These are phyloP conservation scores for Avena insularis DNA, from an alignment of 176 grass and related monocot genomes.

Conservation along the genomic window DNA sequence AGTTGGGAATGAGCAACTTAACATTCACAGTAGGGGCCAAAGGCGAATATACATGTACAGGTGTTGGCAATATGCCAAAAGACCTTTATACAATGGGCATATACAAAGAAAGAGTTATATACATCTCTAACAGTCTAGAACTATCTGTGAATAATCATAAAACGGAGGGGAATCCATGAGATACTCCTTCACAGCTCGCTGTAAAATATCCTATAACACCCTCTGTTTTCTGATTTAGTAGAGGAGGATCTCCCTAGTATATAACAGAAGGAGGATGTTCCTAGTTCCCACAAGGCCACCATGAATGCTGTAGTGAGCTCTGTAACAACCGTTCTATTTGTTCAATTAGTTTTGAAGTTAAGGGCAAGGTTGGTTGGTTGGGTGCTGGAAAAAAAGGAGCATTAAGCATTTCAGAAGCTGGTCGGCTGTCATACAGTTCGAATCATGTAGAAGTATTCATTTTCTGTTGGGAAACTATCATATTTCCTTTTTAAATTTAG, in stretches of 20 bases:
- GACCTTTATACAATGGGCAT: too few relatives aligned
- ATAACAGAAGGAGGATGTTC: neutral
- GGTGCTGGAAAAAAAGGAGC: neutral
- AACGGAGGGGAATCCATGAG: neutral
- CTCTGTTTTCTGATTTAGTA: neutral
- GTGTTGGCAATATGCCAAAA: too few relatives aligned
- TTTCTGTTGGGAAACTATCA: neutral
- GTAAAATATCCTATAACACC: constrained; percentile 15
- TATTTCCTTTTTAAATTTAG: neutral
- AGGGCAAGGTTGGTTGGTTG: neutral
- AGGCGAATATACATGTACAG: too few relatives aligned
- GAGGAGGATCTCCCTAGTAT: neutral
- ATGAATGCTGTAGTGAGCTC: neutral
- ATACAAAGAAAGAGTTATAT: too few relatives aligned
- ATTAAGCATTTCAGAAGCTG: constrained; percentile 1
- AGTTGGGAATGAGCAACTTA: too few relatives aligned
- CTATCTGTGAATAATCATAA: neutral
- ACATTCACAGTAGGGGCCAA: too few relatives aligned
- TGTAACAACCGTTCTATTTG: neutral
- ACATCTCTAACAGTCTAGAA: too few relatives aligned
- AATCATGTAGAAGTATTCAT: constrained; percentile 8
- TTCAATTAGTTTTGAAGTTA: constrained; percentile 26
- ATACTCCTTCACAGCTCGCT: neutral
- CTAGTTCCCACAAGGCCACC: too few relatives aligned
- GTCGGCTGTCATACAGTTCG: neutral